Evolutionary conservation across 805 yeast species (phyloP).

Genomic region (Candida parachauliodes): DNA sequence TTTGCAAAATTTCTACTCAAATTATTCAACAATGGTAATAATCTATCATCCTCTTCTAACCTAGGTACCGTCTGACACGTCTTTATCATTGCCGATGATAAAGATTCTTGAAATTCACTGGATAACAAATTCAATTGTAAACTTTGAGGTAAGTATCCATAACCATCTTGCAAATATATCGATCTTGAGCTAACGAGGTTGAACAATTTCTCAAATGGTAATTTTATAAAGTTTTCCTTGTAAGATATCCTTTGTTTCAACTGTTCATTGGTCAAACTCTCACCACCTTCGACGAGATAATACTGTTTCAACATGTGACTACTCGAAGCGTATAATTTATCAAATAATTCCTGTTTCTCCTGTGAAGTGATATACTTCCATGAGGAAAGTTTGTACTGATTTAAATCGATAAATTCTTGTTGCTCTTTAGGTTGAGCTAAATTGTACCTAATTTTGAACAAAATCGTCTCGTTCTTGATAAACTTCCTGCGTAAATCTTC

Average conservation of each 20-base stretch:
- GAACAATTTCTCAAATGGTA: slow-evolving; percentile 83
- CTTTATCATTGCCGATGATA: slow-evolving; percentile 50
- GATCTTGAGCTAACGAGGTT: slow-evolving; percentile 72
- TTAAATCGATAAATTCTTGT: slow-evolving; percentile 57
- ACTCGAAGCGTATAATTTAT: slow-evolving; percentile 54
- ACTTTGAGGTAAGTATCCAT: slow-evolving; percentile 80
- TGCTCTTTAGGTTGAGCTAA: slow-evolving; percentile 64
- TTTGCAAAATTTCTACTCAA: slow-evolving; percentile 52
- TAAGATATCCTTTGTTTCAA: slow-evolving; percentile 44
- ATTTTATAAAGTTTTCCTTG: slow-evolving; percentile 69
- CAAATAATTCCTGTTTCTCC: slow-evolving; percentile 53
- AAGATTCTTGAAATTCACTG: slow-evolving; percentile 57
- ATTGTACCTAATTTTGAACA: slow-evolving; percentile 73
- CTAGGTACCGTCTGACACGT: slow-evolving; percentile 80
- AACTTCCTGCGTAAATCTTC: slow-evolving; percentile 82
- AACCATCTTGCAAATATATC: slow-evolving; percentile 64
- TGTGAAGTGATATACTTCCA: slow-evolving; percentile 65
- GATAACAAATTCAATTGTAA: slow-evolving; percentile 70
- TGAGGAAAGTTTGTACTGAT: slow-evolving; percentile 57
- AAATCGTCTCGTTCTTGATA: slow-evolving; percentile 65
- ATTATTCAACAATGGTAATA: slow-evolving; percentile 79
- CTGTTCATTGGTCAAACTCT: slow-evolving; percentile 45
- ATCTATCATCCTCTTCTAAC: slow-evolving; percentile 86
- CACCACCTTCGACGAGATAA: slow-evolving; percentile 32
- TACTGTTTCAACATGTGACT: slow-evolving; percentile 38